phyloP scores from a whole-genome alignment of 371 early-diverging fungal genomes.

The Fennellomyces sp. region DNA sequence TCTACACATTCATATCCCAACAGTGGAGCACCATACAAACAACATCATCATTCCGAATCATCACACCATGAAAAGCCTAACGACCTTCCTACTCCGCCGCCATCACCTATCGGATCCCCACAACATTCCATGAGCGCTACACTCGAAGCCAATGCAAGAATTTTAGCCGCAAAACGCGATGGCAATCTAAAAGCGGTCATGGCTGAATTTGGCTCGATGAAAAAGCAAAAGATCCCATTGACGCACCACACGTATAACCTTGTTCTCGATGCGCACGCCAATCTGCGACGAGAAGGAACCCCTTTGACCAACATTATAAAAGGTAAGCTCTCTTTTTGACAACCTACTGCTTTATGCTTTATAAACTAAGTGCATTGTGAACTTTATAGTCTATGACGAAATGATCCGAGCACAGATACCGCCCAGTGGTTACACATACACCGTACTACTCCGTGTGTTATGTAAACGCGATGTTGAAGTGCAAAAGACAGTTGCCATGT shows the following conservation, averaged over 20 bases:
- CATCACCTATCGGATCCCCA: conserved; percentile 8
- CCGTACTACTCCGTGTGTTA: conserved; percentile 35
- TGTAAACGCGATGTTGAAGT: conserved; percentile 55
- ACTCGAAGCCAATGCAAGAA: conserved; percentile 25
- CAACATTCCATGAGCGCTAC: conserved; percentile 7
- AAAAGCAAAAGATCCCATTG: conserved; percentile 26
- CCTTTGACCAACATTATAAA: conserved; percentile 35
- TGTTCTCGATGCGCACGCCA: conserved; percentile 44
- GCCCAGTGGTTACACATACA: conserved; percentile 41
- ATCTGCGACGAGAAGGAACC: conserved; percentile 43
- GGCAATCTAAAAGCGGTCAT: conserved; percentile 41
- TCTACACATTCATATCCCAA: neutral
- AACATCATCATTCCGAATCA: neutral
- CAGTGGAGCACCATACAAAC: neutral
- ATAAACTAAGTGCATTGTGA: conserved; percentile 3
- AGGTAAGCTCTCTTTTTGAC: conserved; percentile 19
- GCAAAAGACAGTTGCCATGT: conserved; percentile 47
- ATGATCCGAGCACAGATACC: conserved; percentile 36
- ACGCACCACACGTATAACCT: conserved; percentile 52
- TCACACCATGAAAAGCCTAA: neutral
- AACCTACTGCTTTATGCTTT: neutral
- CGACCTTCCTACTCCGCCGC: conserved; percentile 19
- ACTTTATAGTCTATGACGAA: conserved; percentile 47
- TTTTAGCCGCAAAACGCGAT: conserved; percentile 34
- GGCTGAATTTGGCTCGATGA: conserved; percentile 31